phyloP scores from a whole-genome alignment of 306 rosid species.

The Casuarina equisetifolia region DNA sequence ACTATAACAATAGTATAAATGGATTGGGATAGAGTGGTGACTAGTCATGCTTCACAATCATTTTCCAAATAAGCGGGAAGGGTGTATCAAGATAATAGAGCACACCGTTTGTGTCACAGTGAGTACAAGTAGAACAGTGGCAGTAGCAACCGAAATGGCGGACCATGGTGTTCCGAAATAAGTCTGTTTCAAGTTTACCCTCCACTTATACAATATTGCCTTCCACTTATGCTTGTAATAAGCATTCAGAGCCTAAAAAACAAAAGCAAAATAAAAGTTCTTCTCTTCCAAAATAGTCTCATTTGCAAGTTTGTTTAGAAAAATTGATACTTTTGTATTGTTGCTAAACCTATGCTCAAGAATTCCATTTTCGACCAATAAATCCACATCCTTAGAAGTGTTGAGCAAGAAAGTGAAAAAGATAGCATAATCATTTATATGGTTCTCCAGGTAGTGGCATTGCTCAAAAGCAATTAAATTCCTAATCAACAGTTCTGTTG shows the following conservation, averaged over 20 bases:
- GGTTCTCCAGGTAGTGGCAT: too few relatives aligned
- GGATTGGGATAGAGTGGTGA: too few relatives aligned
- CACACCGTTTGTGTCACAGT: slow-evolving; percentile 33
- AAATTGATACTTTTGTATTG: slow-evolving; percentile 5
- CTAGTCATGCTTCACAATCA: too few relatives aligned
- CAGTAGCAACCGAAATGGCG: slow-evolving; percentile 9
- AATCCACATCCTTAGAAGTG: slow-evolving; percentile 13
- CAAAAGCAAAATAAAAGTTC: background rate
- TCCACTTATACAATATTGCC: too few relatives aligned
- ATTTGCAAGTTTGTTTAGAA: background rate
- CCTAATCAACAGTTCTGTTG: too few relatives aligned
- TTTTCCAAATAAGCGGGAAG: too few relatives aligned
- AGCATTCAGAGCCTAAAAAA: slow-evolving; percentile 18
- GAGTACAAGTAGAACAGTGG: slow-evolving; percentile 23
- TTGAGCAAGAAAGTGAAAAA: slow-evolving; percentile 29
- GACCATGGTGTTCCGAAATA: slow-evolving; percentile 39
- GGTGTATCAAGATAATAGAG: slow-evolving; percentile 26
- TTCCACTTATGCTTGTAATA: slow-evolving; percentile 19
- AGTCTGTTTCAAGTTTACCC: slow-evolving; percentile 12
- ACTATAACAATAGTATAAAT: too few relatives aligned
- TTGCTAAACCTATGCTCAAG: slow-evolving; percentile 18
- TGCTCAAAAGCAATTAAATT: too few relatives aligned
- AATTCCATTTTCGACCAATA: slow-evolving; percentile 20
- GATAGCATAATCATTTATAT: slow-evolving; percentile 25
- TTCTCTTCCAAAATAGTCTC: background rate